Percentiles rank a stretch among this genome's conserved stretches.
These are phyloP conservation scores for Taphrina deformans DNA, from an alignment of 1,139 yeast genomes.

Conservation along the genomic window DNA sequence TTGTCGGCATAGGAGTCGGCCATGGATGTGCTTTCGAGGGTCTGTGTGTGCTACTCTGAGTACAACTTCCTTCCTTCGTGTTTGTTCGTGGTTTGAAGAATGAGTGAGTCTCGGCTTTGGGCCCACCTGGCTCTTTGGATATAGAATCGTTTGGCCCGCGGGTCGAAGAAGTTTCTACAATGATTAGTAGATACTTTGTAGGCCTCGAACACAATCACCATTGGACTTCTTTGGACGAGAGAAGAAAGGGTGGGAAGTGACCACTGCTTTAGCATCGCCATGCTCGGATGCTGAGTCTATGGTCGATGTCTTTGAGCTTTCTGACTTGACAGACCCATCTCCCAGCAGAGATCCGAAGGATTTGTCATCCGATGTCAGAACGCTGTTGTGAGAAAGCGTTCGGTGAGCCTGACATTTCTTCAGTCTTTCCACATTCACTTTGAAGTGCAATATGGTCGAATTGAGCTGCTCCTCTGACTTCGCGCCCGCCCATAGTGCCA, in stretches of 20 bases:
- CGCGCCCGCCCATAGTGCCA: conserved; percentile 27
- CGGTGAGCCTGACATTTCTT: not conserved
- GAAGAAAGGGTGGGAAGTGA: not conserved
- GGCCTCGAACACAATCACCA: not conserved
- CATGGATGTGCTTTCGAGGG: not conserved
- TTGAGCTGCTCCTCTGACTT: conserved; percentile 1
- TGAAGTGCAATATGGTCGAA: not conserved
- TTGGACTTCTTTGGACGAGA: not conserved
- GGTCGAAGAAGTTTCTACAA: not conserved
- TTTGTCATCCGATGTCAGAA: not conserved
- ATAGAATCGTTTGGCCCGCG: not conserved
- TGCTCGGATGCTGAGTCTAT: not conserved
- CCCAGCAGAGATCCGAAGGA: not conserved
- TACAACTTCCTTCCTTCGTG: not conserved
- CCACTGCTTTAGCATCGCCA: not conserved
- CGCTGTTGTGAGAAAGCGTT: not conserved
- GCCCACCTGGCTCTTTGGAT: not conserved
- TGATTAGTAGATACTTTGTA: not conserved
- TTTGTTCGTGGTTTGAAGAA: conserved; percentile 14
- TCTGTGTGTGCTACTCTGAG: not conserved
- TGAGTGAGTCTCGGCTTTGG: not conserved
- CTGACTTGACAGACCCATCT: not conserved
- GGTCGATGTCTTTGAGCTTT: not conserved
- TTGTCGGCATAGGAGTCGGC: conserved; percentile 5
- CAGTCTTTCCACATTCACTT: not conserved